Percentiles rank a stretch among this genome's conserved stretches.
phyloP scores from a whole-genome alignment of 495 filamentous ascomycete species.

The Hyaloscypha finlandica region DNA sequence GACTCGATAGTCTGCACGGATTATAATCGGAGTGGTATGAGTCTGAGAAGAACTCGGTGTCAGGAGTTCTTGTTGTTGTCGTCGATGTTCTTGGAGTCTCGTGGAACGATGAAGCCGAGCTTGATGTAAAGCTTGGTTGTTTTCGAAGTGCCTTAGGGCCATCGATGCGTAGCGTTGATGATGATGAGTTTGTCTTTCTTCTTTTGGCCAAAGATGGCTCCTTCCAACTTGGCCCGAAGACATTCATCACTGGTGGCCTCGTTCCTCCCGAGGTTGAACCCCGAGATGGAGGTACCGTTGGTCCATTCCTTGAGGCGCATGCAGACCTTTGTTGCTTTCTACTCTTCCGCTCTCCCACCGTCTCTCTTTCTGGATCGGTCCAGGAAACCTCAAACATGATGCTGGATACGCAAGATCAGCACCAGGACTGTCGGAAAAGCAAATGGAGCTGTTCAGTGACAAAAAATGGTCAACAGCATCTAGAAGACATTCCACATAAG shows the following conservation, averaged over 20 bases:
- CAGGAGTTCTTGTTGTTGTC: background rate
- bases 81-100: background rate
- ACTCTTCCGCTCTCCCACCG: slow-evolving; percentile 41
- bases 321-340: slow-evolving; percentile 16
- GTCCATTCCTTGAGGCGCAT: slow-evolving; percentile 7
- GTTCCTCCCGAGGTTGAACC: background rate
- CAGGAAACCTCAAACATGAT: slow-evolving; percentile 56
- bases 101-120: slow-evolving; percentile 14
- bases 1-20: slow-evolving; percentile 1
- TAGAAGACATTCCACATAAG: background rate
- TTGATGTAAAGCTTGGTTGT: slow-evolving; percentile 14
- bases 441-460: background rate
- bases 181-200: background rate
- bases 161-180: background rate
- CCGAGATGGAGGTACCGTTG: slow-evolving; percentile 14
- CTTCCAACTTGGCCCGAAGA: slow-evolving; percentile 9
- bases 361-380: slow-evolving; percentile 47
- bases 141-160: slow-evolving; percentile 1
- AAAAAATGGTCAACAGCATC: background rate
- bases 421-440: background rate
- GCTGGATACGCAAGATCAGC: background rate
- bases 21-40: slow-evolving; percentile 15
- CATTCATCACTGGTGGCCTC: slow-evolving; percentile 11
- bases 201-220: slow-evolving; percentile 1
- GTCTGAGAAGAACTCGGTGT: background rate